phyloP scores from a whole-genome alignment of 1,284 basidiomycete species.

The Trichosporon coremiiforme region DNA sequence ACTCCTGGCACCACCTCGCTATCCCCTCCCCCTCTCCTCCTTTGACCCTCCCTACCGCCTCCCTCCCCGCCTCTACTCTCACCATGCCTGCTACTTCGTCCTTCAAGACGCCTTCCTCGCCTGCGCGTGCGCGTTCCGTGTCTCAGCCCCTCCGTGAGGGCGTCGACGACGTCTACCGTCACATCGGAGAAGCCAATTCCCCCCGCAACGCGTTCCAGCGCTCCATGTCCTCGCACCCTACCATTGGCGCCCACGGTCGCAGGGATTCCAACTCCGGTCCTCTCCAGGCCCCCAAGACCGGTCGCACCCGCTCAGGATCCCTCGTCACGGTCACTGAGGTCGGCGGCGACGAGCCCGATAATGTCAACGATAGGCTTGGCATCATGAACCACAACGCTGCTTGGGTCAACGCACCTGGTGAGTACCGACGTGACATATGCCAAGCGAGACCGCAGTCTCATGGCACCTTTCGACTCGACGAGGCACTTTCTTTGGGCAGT shows the following conservation, averaged over 20 bases:
- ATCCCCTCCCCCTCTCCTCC: conserved; percentile 5
- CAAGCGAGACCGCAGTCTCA: background rate
- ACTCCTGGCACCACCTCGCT: background rate
- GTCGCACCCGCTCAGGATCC: conserved; percentile 32
- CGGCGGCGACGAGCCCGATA: conserved; percentile 73
- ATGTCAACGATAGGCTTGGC: conserved; percentile 72
- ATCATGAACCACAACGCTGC: conserved; percentile 89
- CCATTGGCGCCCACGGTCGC: conserved; percentile 22
- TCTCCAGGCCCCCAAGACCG: conserved; percentile 20
- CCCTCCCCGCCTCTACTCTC: conserved; percentile 6
- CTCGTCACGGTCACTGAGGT: conserved; percentile 87
- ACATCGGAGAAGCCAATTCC: conserved; percentile 18
- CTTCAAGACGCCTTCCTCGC: conserved; percentile 41
- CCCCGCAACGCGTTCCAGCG: conserved; percentile 26
- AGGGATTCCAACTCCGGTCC: conserved; percentile 11
- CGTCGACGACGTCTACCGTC: conserved; percentile 37
- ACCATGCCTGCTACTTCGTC: conserved; percentile 32
- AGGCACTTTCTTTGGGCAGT: background rate
- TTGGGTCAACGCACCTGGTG: conserved; percentile 98
- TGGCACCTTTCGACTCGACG: background rate
- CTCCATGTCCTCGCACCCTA: conserved; percentile 23
- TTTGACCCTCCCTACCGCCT: conserved; percentile 1
- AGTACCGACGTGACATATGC: conserved; percentile 36
- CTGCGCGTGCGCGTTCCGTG: conserved; percentile 48
- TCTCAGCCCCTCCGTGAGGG: conserved; percentile 53